These are phyloP conservation scores for Candida taoyuanica DNA, from an alignment of 805 yeast genomes.

Conservation along the genomic window DNA sequence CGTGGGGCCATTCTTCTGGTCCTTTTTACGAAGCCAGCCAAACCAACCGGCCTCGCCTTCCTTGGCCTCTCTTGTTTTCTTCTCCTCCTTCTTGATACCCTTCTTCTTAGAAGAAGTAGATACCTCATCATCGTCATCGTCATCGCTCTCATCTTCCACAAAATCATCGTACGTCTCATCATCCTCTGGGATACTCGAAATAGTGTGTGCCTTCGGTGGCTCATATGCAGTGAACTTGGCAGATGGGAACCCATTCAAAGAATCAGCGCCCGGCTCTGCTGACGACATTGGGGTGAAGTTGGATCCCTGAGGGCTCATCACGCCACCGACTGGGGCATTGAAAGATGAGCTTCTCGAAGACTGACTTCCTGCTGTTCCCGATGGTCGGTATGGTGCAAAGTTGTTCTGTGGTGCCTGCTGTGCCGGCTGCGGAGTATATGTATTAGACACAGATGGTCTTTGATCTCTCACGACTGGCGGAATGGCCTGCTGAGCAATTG, in stretches of 20 bases:
- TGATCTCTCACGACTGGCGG: too few species aligned
- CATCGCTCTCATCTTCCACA: conserved; percentile 40
- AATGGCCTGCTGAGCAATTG: too few species aligned
- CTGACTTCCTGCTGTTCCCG: conserved; percentile 1
- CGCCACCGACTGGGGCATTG: conserved; percentile 2
- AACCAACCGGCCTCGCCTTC: conserved; percentile 38
- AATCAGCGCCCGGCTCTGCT: conserved; percentile 7
- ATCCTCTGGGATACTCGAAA: conserved; percentile 23
- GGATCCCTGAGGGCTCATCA: conserved; percentile 11
- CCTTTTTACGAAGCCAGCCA: conserved; percentile 58
- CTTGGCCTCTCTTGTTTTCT: conserved; percentile 21
- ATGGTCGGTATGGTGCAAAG: conserved; percentile 11
- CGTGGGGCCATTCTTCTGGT: conserved; percentile 61
- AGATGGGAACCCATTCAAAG: conserved; percentile 28
- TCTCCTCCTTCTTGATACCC: conserved; percentile 16
- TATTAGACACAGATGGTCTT: conserved; percentile 7
- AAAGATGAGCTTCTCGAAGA: conserved; percentile 11
- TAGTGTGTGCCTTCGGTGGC: conserved; percentile 22
- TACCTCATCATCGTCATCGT: conserved; percentile 30
- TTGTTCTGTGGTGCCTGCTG: conserved; percentile 2
- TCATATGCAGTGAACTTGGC: conserved; percentile 24
- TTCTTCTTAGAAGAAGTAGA: conserved; percentile 22
- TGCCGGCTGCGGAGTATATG: conserved; percentile 6
- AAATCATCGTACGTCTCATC: conserved; percentile 47
- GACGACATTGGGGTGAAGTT: conserved; percentile 18